These are phyloP conservation scores for Purpureocillium lavendulum DNA, from an alignment of 2,329 filamentous ascomycete species.

Conservation along the genomic window DNA sequence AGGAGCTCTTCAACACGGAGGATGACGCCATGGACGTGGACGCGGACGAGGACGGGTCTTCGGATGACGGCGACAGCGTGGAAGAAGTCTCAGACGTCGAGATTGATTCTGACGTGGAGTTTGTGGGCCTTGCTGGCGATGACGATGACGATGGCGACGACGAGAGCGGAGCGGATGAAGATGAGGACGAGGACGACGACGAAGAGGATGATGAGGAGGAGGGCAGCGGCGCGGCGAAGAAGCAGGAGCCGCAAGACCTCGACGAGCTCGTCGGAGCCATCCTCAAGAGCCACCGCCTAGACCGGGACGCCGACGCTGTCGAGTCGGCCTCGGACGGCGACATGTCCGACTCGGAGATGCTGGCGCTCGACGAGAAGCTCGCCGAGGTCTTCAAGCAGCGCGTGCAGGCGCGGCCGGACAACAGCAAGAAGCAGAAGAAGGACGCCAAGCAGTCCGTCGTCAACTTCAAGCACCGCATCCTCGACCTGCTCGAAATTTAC, in stretches of 20 bases:
- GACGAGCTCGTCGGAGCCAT: constrained; percentile 72
- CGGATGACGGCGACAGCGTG: constrained; percentile 30
- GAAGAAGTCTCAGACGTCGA: constrained; percentile 37
- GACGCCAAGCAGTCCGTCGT: constrained; percentile 83
- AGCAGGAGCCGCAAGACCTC: constrained; percentile 40
- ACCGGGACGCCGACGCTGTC: constrained; percentile 49
- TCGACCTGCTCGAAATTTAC: constrained; percentile 82
- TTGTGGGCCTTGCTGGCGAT: constrained; percentile 33
- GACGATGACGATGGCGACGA: constrained; percentile 30
- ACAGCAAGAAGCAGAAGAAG: constrained; percentile 76
- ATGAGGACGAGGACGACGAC: constrained; percentile 31
- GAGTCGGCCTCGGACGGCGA: constrained; percentile 60
- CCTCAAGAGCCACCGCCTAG: constrained; percentile 60
- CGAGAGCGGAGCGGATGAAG: constrained; percentile 36
- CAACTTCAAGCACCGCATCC: constrained; percentile 89
- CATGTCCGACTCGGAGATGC: constrained; percentile 96
- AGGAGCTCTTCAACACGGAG: constrained; percentile 71
- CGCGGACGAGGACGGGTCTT: constrained; percentile 34
- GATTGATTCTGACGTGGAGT: constrained; percentile 39
- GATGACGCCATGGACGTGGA: constrained; percentile 51
- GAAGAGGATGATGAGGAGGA: constrained; percentile 30
- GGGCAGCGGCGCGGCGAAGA: constrained; percentile 30
- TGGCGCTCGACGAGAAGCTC: constrained; percentile 75
- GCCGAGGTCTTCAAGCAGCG: constrained; percentile 78
- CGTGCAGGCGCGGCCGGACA: constrained; percentile 51